A percentile compares a stretch with the other conserved stretches of the same genome.
Evolutionary conservation across 2,329 filamentous ascomycete species (phyloP).

Genomic region (Phyllosticta paracitricarpa): DNA sequence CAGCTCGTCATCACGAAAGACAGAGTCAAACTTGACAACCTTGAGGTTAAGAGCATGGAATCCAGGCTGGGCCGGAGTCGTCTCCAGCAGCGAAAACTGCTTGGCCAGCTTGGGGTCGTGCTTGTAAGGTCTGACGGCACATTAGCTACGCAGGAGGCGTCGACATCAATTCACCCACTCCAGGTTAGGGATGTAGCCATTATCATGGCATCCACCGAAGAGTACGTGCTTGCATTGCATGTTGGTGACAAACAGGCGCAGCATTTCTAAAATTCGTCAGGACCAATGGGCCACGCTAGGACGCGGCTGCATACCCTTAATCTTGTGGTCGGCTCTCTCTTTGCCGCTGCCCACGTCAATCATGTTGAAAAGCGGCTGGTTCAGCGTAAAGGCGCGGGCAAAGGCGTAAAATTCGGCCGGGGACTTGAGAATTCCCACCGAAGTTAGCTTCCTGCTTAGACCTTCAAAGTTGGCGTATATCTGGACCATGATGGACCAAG

Average conservation of each 20-base stretch:
- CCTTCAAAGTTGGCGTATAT: constrained; percentile 39
- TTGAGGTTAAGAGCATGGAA: constrained; percentile 34
- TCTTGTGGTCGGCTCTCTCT: constrained; percentile 39
- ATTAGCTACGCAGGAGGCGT: not conserved
- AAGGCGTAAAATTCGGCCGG: constrained; percentile 33
- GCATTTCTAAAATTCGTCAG: constrained; percentile 26
- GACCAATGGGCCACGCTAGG: not conserved
- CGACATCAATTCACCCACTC: constrained; percentile 17
- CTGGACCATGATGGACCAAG: constrained; percentile 37
- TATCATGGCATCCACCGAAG: constrained; percentile 39
- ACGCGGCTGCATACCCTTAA: constrained; percentile 26
- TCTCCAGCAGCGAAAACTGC: constrained; percentile 37
- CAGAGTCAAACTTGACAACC: constrained; percentile 27
- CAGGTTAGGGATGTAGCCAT: constrained; percentile 36
- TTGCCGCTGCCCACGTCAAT: constrained; percentile 39
- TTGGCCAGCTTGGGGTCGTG: constrained; percentile 27
- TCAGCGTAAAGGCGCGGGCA: constrained; percentile 33
- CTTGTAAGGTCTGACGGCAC: constrained; percentile 25
- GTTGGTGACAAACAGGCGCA: constrained; percentile 36
- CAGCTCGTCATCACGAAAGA: constrained; percentile 34
- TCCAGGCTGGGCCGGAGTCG: constrained; percentile 31
- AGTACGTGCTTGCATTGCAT: constrained; percentile 38
- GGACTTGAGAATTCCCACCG: constrained; percentile 30
- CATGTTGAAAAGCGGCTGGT: constrained; percentile 38
- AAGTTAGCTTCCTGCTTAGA: constrained; percentile 32